Base-by-base conservation (phyloP, 345 rosid genomes). In the Erysimum cheiranthoides region DNA sequence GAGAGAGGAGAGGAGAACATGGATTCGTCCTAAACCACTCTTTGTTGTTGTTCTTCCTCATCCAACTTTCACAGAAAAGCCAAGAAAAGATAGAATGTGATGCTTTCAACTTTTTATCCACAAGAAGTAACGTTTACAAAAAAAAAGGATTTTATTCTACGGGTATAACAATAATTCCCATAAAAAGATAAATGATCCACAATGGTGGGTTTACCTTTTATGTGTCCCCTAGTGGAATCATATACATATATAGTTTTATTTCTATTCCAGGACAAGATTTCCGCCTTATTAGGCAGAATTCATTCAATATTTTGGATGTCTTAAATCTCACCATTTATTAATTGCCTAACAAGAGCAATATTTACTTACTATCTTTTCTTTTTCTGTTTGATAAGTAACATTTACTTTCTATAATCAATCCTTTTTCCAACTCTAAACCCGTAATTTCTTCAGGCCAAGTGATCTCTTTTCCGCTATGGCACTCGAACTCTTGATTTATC, bases 1-100 rank as follows among this genome's bases (percentile, higher is more conserved):
- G 7, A 13, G 12, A 47, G 21, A 13, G 9, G 42, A 36, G 18
- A 31, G 9, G 42, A 36, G 18, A 31, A 67, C 5, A 43, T 61
- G 40, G 66, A 46, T 28, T 38, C 61, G 12, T 63, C 9, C 66
- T 71, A 58, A 65, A 71, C 73, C 77, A 78, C 47, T 71, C 77
- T 71, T 65, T 56, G 47, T 16, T 39, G 49, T 43, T 43, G 47
- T 71, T 27, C 14, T 59, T 58, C 68, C 39, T 53, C 60, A 70
- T 47, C 59, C 50, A 64, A 63, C 61, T 70, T 77, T 77, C 75
- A 71, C 62, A 59, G 35, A 54, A 63, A 70, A 77, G 52, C 60
- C 42, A 77, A 28, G n/a, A 4, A 70, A 77, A 63, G 53, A 46
- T 46, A 77, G 75, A 77, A 77, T 70, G 49, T 46, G 67, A 70